phyloP scores from a whole-genome alignment of 2,329 filamentous ascomycete species.

The Parastagonospora nodorum region DNA sequence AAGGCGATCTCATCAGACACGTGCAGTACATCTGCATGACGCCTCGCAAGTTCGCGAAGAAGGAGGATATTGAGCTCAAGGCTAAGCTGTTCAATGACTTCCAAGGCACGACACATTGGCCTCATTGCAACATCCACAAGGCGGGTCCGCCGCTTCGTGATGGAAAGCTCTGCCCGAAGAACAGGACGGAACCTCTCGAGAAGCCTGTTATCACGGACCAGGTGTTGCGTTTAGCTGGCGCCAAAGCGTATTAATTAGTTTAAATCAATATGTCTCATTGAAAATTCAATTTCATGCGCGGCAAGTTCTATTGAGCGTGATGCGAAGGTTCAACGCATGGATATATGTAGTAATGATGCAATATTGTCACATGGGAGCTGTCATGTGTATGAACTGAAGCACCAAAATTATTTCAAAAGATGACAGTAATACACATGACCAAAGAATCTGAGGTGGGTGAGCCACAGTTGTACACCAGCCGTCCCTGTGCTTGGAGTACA shows the following conservation, averaged over 20 bases:
- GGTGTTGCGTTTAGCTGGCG: conserved; percentile 18
- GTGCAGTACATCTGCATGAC: conserved; percentile 31
- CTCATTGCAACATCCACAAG: conserved; percentile 26
- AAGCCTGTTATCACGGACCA: conserved; percentile 22
- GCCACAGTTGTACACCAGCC: too few species aligned
- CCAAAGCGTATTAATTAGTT: conserved; percentile 14
- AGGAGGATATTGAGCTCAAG: conserved; percentile 24
- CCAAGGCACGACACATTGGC: conserved; percentile 30
- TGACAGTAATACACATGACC: too few species aligned
- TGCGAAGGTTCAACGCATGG: too few species aligned
- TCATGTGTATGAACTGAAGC: too few species aligned
- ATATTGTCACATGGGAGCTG: too few species aligned
- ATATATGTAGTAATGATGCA: too few species aligned
- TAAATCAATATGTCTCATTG: too few species aligned
- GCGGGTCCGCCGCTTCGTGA: conserved; percentile 13
- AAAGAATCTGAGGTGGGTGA: too few species aligned
- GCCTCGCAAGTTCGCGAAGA: conserved; percentile 16
- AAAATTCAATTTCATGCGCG: too few species aligned
- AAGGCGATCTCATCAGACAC: conserved; percentile 19
- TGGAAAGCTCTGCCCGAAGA: conserved; percentile 12
- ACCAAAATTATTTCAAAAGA: too few species aligned
- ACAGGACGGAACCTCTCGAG: conserved; percentile 23
- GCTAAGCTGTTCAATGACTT: conserved; percentile 18
- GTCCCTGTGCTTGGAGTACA: too few species aligned
- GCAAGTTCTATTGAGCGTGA: too few species aligned